Base-by-base conservation (phyloP, 225 moss, liverwort and hornwort genomes). In the Straminergon stramineum region DNA sequence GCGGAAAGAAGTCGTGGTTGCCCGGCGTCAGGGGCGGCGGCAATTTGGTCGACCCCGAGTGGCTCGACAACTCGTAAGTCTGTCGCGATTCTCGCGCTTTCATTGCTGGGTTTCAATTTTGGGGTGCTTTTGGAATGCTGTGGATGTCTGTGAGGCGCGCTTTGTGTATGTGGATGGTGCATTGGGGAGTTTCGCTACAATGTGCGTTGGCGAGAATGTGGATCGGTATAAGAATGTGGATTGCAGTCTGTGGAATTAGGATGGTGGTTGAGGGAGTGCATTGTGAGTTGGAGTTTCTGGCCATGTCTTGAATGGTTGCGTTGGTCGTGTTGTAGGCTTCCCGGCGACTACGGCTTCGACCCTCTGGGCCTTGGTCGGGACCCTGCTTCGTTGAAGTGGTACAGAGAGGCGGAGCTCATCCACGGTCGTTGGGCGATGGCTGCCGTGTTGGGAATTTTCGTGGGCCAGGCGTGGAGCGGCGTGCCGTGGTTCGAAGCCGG, bases 291-390 rank as follows among this genome's bases (percentile, higher is more conserved):
- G 18, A 68, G 68, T 55, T 56, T 39, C 23, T 41, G 57, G 15
- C 0, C 34, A 3, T 62, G 28, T 53, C 8, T 6, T 10, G 83
- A 61, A 60, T 60, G 34, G 43, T 11, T 48, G 87, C 70, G 58
- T 87, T 57, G 87, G 21, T 78, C 76, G 68, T 60, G 83, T 53
- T 87, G 91, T 89, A 99, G 99, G 65, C 97, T 99, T 20, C 94
- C 99, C 35, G 99, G 99, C 41, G 99, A 99, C 91, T 99, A 97
- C 57, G 99, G 99, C 8, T 99, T 99, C 87, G 99, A 99, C 48
- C 99, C 99, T 15, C 88, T 99, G 60, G 99, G 99, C 3, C 89
- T 99, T 67, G 99, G 99, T 73, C 94, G 94, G 91, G 99, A 99
- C 87, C 97, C 99, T 10, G 93, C 97, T 21, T 60, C 97, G 12